Conservation (phyloP, 257 asterid genomes). For the Ilex aquifolium region DNA sequence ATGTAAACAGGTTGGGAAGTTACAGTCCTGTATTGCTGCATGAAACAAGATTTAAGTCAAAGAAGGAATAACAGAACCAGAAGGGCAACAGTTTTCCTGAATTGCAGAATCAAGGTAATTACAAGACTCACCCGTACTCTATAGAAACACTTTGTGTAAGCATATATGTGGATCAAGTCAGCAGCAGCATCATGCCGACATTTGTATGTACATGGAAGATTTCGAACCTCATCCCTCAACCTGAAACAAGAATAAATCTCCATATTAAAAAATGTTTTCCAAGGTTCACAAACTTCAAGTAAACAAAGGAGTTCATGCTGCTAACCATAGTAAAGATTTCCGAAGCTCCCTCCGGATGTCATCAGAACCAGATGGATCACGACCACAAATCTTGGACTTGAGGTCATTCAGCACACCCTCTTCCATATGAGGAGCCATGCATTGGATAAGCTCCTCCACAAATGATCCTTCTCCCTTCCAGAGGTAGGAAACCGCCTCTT, state of each 20-base stretch:
- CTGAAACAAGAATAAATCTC: slow-evolving; percentile 37
- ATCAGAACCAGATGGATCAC: slow-evolving; percentile 76
- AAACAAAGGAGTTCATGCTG: slow-evolving; percentile 2
- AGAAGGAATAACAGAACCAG: slow-evolving; percentile 3
- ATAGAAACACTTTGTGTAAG: slow-evolving; percentile 76
- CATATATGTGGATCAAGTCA: slow-evolving; percentile 90
- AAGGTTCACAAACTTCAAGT: slow-evolving; percentile 4
- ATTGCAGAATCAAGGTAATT: slow-evolving; percentile 4
- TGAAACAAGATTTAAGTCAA: slow-evolving; percentile 9
- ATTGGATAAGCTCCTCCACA: slow-evolving; percentile 78
- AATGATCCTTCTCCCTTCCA: slow-evolving; percentile 95
- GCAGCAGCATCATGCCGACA: slow-evolving; percentile 99
- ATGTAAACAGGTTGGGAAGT: slow-evolving; percentile 92
- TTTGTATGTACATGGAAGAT: slow-evolving; percentile 82
- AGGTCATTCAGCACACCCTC: slow-evolving; percentile 61
- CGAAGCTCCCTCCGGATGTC: slow-evolving; percentile 54
- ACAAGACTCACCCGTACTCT: slow-evolving; percentile 60
- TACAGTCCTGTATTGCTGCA: slow-evolving; percentile 78
- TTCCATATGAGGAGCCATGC: slow-evolving; percentile 80
- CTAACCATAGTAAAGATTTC: slow-evolving; percentile 87
- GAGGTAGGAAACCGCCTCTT: slow-evolving; percentile 60
- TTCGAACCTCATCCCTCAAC: slow-evolving; percentile 97
- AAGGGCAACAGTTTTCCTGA: slow-evolving; percentile 5
- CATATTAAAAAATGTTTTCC: slow-evolving; percentile 4
- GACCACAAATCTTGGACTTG: slow-evolving; percentile 66